Evolutionary conservation across 306 rosid genomes (phyloP), one percentile per base, ranked within the genome.

Genomic region (Mimosa bimucronata): DNA sequence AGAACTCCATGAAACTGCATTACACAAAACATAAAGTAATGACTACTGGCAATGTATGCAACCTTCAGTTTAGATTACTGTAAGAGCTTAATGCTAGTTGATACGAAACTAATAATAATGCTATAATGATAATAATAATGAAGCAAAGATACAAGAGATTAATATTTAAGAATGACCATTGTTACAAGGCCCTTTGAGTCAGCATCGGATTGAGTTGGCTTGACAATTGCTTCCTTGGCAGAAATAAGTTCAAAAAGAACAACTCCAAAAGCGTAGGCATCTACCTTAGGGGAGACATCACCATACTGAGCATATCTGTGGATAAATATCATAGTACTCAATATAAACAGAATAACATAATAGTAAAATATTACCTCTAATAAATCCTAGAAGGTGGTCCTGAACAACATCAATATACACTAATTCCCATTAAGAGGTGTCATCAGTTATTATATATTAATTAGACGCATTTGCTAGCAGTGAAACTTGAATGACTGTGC

Each of bases 231-330:
- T 53, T 53, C 60, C 60, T 53, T 53, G 60, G 60, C 60, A 7
- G 60, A 53, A 53, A 53, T 53, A 53, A 53, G 26, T 53, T 53
- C 60, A n/a, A 53, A 53, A 53, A 53, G 26, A 53, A 53, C 60
- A n/a, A 53, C 60, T 53, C 60, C 60, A 53, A 19, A 19, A 53
- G 60, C 60, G 11, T 53, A 53, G 60, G 19, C 60, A 53, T 53
- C 60, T 19, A 53, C 60, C 26, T 53, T 53, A 53, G 60, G 60
- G 6, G 60, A 53, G 60, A 53, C 60, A 53, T 53, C 60, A 53
- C 60, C 60, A 53, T 53, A 19, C 60, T 53, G 60, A 8, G 60
- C 60, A 7, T 53, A 53, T 53, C 60, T 53, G 60, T 2, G 60
- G 60, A n/a, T 53, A 53, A 18, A 9, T 6, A 9, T n/a, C 60